Evolutionary conservation across 164 flowering plant species (phyloP).

Genomic region (Tinospora cordifolia): DNA sequence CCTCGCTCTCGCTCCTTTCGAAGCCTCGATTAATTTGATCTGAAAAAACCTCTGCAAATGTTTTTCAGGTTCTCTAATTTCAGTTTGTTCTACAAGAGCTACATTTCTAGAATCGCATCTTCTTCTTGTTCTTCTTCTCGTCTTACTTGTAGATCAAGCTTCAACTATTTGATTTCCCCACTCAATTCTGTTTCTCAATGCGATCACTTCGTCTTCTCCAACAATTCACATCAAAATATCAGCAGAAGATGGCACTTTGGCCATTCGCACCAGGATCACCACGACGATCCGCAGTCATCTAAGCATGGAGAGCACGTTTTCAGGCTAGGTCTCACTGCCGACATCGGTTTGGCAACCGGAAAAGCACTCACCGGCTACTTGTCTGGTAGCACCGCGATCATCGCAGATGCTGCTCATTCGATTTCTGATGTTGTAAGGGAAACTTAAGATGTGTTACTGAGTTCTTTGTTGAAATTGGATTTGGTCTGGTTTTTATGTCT

Average conservation of each 20-base stretch:
- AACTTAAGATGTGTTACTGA: background rate
- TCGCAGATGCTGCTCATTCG: slow-evolving; percentile 96
- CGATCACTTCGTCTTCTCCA: slow-evolving; percentile 9
- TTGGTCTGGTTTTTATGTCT: background rate
- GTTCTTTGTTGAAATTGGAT: background rate
- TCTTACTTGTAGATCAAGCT: background rate
- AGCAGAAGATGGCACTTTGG: slow-evolving; percentile 64
- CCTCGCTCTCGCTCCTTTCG: background rate
- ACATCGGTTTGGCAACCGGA: slow-evolving; percentile 55
- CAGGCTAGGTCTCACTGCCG: slow-evolving; percentile 75
- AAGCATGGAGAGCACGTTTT: slow-evolving; percentile 56
- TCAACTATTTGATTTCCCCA: slow-evolving; percentile 6
- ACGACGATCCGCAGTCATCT: slow-evolving; percentile 13
- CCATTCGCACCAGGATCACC: slow-evolving; percentile 38
- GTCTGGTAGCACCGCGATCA: slow-evolving; percentile 83
- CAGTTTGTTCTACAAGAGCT: slow-evolving; percentile 21
- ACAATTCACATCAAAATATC: slow-evolving; percentile 23
- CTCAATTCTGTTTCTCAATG: slow-evolving; percentile 5
- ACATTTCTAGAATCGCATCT: slow-evolving; percentile 19
- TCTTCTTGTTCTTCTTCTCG: slow-evolving; percentile 1
- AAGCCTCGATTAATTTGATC: too few relatives aligned
- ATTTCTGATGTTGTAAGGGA: slow-evolving; percentile 73
- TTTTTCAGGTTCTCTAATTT: slow-evolving; percentile 26
- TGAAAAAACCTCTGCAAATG: slow-evolving; percentile 11
- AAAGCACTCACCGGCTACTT: slow-evolving; percentile 77